Evolutionary conservation across 2,329 filamentous ascomycete species (phyloP).

Genomic region (Leptographium flavum): DNA sequence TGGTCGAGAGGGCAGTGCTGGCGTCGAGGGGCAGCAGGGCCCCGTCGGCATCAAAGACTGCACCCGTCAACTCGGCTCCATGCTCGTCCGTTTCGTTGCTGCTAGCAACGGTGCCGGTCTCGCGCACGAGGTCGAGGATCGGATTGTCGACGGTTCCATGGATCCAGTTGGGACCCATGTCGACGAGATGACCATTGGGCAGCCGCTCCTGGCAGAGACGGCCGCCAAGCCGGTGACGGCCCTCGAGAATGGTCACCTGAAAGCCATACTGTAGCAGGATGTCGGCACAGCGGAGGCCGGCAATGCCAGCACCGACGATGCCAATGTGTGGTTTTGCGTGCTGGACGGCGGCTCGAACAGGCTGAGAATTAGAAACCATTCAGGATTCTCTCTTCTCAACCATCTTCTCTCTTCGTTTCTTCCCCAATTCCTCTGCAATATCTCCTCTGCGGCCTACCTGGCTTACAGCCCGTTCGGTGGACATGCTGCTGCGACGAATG

Average conservation of each 20-base stretch:
- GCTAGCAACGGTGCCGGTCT: constrained; percentile 37
- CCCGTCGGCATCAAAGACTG: constrained; percentile 42
- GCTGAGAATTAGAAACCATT: too few relatives aligned
- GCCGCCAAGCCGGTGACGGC: constrained; percentile 51
- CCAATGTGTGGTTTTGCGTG: constrained; percentile 40
- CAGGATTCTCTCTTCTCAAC: too few relatives aligned
- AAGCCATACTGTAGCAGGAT: constrained; percentile 50
- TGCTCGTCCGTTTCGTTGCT: constrained; percentile 37
- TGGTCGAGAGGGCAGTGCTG: constrained; percentile 30
- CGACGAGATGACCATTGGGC: constrained; percentile 33
- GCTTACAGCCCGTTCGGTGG: not conserved
- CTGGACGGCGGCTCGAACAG: constrained; percentile 7
- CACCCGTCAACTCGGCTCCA: constrained; percentile 3
- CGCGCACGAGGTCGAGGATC: constrained; percentile 49
- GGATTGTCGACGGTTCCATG: constrained; percentile 60
- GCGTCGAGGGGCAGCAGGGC: constrained; percentile 30
- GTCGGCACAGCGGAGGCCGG: constrained; percentile 58
- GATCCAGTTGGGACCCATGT: constrained; percentile 66
- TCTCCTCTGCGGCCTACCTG: not conserved
- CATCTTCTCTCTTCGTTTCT: too few relatives aligned
- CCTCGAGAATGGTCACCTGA: constrained; percentile 56
- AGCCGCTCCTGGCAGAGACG: constrained; percentile 40
- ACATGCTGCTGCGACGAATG: constrained; percentile 17
- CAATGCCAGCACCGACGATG: constrained; percentile 56
- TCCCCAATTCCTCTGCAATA: too few relatives aligned